A percentile compares a stretch with the other conserved stretches of the same genome.
phyloP scores from a whole-genome alignment of 129 eudicot species.

The Tagetes erecta region DNA sequence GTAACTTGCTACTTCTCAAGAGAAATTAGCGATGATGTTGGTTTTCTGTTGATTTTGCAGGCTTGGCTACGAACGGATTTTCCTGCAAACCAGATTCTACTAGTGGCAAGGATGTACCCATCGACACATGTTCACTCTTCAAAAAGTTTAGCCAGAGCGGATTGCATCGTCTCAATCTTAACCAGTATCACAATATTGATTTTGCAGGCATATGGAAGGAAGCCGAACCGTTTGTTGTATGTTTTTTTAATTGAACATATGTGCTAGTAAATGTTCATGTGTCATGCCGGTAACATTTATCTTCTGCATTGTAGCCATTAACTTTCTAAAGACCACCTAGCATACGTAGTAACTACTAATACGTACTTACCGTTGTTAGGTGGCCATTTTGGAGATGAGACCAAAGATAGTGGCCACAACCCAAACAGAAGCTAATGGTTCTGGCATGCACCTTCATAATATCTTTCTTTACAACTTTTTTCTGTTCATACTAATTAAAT shows the following conservation, averaged over 20 bases:
- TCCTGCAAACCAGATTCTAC: conserved; percentile 12
- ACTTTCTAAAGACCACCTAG: neutral
- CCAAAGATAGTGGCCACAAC: neutral
- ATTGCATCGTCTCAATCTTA: conserved; percentile 64
- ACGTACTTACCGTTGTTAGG: neutral
- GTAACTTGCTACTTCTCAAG: neutral
- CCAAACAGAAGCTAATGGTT: neutral
- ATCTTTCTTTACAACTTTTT: too few relatives aligned
- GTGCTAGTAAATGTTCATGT: neutral
- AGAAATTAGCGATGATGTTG: neutral
- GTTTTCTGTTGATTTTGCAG: conserved; percentile 22
- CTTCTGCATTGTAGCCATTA: neutral
- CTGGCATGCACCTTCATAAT: neutral
- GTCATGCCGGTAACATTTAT: neutral
- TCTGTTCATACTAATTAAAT: too few relatives aligned
- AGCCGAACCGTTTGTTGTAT: conserved; percentile 60
- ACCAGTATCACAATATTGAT: conserved; percentile 39
- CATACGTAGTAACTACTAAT: neutral
- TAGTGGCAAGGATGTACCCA: conserved; percentile 22
- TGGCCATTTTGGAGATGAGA: neutral
- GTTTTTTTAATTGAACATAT: conserved; percentile 12
- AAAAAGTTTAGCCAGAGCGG: conserved; percentile 64
- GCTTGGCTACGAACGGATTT: neutral
- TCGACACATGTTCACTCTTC: conserved; percentile 50
- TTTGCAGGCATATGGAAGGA: conserved; percentile 61